Base-by-base conservation (phyloP, 371 early-diverging fungal species). In the Circinella umbellata region DNA sequence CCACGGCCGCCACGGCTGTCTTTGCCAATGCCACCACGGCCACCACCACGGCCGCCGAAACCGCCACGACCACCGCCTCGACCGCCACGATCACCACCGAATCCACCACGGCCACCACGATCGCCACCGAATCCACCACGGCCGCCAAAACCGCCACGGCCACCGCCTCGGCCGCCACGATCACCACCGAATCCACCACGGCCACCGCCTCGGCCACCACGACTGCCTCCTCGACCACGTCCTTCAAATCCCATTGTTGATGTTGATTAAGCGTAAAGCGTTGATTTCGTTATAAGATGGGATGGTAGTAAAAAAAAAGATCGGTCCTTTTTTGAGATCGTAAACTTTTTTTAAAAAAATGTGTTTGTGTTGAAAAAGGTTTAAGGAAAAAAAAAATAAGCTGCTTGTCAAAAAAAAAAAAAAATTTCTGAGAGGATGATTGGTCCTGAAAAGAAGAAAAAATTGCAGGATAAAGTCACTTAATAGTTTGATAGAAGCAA, bases 141-240 rank as follows among this genome's bases (percentile, higher is more conserved):
- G 51, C 69, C 70, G 37, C 70, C 68, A 46, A 51, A 51, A 13
- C 51, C 51, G 8, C 51, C 51, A 51, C 51, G 38, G 38, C 37
- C 42, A 55, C 55, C 60, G 60, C 60, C 66, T 14, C 66, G 66
- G 18, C 54, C 66, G 48, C 66, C 66, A 37, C 66, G 54, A 63
- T 67, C 65, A 61, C 69, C 69, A 64, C 69, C 69, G 9, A 61
- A 61, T 62, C 80, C 78, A 66, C 77, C 75, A 61, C 81, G 88
- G 66, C 87, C 85, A 66, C 82, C 80, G 67, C 81, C 82, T 34
- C 82, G 80, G 62, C 80, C 81, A 51, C 86, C 76, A 53, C 67
- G 63, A 11, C 68, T 72, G 57, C 76, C 64, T 17, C 63, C 63
- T 38, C 63, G 47, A 37, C 63, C 63, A 63, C 63, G 47, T 37